Conservation (phyloP, 352 stramenopile genomes). For the Globisporangium takayamanum region DNA sequence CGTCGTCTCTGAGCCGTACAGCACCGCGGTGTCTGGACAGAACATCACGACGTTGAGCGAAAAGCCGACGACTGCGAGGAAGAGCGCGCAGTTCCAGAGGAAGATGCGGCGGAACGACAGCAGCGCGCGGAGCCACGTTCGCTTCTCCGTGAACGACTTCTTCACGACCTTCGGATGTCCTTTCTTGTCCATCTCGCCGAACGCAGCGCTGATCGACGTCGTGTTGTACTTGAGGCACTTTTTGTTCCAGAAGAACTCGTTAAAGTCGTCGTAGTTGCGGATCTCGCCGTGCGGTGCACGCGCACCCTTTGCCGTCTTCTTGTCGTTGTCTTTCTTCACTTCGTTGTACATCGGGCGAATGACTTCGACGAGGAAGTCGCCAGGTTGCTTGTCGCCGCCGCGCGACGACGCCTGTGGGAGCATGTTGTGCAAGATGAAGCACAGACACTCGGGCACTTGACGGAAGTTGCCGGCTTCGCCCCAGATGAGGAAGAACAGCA, state of each 20-base stretch:
- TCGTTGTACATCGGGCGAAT: conserved; percentile 81
- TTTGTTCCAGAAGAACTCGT: conserved; percentile 87
- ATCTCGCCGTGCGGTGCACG: conserved; percentile 69
- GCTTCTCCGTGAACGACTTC: conserved; percentile 82
- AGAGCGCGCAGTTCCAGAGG: conserved; percentile 72
- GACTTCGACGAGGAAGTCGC: conserved; percentile 60
- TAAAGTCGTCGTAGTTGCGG: conserved; percentile 87
- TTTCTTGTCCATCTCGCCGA: conserved; percentile 76
- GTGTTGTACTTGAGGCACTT: conserved; percentile 79
- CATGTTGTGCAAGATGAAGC: conserved; percentile 77
- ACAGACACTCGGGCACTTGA: conserved; percentile 71
- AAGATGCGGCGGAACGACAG: conserved; percentile 82
- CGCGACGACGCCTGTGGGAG: conserved; percentile 59
- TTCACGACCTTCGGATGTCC: conserved; percentile 72
- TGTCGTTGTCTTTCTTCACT: conserved; percentile 84
- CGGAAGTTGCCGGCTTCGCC: conserved; percentile 83
- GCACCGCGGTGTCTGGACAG: conserved; percentile 68
- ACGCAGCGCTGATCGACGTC: conserved; percentile 58
- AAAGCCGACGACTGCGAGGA: conserved; percentile 56
- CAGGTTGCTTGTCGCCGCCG: conserved; percentile 48
- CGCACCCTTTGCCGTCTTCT: conserved; percentile 77
- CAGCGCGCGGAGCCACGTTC: conserved; percentile 67
- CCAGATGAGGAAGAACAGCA: conserved; percentile 84
- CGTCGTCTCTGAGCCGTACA: conserved; percentile 59
- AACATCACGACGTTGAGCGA: conserved; percentile 72